Evolutionary conservation across 768 basidiomycete genomes (phyloP).

Genomic region (Lactifluus pinguis): DNA sequence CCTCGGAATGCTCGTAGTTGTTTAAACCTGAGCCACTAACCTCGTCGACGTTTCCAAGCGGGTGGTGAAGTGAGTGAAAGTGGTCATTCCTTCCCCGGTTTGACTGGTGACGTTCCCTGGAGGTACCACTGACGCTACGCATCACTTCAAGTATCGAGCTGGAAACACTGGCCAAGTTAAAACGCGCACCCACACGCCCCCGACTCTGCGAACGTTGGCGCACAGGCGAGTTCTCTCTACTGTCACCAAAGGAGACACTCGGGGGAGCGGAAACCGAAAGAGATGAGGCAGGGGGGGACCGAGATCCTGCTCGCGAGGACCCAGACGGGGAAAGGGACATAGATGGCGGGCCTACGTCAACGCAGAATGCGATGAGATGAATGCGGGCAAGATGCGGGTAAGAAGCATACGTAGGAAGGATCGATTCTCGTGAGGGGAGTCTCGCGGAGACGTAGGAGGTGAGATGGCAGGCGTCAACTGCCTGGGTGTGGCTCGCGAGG

Average conservation of each 20-base stretch:
- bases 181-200: slow-evolving; percentile 8
- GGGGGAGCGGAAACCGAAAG: background rate
- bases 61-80: slow-evolving; percentile 25
- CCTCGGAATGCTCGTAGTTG: slow-evolving; percentile 33
- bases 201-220: slow-evolving; percentile 11
- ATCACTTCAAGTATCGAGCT: slow-evolving; percentile 13
- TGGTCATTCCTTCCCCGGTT: slow-evolving; percentile 19
- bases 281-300: background rate
- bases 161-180: slow-evolving; percentile 13
- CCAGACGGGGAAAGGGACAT: background rate
- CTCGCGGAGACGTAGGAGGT: background rate
- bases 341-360: background rate
- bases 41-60: slow-evolving; percentile 33
- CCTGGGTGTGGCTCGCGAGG: background rate
- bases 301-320: background rate
- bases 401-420: slow-evolving; percentile 3
- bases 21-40: slow-evolving; percentile 31
- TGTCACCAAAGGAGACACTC: background rate
- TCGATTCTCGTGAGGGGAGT: background rate
- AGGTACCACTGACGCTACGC: background rate
- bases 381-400: background rate
- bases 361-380: background rate
- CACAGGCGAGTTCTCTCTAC: background rate
- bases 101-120: slow-evolving; percentile 23
- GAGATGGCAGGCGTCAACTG: background rate